Conservation (phyloP, 177 flowering plant genomes). For the Vitis hybrid region DNA sequence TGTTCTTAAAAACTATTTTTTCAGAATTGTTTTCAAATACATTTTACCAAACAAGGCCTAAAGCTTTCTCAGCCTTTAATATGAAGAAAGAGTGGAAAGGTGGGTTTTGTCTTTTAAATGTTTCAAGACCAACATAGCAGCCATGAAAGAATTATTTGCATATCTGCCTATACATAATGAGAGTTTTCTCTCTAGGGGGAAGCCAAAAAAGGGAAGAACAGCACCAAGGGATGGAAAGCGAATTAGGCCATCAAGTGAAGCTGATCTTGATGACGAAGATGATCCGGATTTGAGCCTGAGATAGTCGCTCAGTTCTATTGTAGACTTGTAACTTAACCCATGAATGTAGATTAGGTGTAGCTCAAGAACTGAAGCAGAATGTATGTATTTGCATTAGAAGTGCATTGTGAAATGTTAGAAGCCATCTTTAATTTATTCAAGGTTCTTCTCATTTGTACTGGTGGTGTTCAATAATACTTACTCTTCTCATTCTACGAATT, state of each 20-base stretch:
- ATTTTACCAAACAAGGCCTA: no score
- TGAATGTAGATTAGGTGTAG: neutral
- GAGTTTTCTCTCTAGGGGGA: constrained; percentile 39
- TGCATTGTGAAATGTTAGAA: no score
- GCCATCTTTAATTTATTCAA: no score
- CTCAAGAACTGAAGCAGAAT: neutral
- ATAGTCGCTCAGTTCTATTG: neutral
- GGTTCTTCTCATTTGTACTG: no score
- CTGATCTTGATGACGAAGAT: constrained; percentile 50
- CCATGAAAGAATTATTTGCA: neutral
- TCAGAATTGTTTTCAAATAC: no score
- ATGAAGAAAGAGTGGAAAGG: neutral
- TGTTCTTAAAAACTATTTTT: no score
- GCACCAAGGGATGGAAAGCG: constrained; percentile 47
- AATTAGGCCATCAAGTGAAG: constrained; percentile 41
- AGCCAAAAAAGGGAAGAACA: constrained; percentile 58
- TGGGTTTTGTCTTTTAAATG: neutral
- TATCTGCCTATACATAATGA: neutral
- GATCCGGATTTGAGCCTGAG: constrained; percentile 40
- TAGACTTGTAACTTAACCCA: neutral
- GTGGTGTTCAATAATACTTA: no score
- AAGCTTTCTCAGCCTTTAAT: neutral
- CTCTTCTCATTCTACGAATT: no score
- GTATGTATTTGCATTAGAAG: neutral
- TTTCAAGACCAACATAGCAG: neutral